Base-by-base conservation (phyloP, 805 yeast genomes). In the Debaryomyces maramus region DNA sequence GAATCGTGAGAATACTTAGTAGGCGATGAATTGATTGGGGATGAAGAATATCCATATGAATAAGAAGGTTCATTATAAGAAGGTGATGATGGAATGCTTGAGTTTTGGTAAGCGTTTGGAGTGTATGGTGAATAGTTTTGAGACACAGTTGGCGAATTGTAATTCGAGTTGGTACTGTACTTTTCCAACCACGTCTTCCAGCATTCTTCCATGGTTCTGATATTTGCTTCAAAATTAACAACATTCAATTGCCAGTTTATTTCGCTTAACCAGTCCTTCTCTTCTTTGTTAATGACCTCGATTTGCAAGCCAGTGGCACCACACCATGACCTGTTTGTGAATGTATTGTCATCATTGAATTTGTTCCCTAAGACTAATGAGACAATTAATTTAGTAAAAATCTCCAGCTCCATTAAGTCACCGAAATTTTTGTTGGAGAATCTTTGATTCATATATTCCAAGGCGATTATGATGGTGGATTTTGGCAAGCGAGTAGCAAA, bases 311-410 rank as follows among this genome's bases (percentile, higher is more conserved):
- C 95, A 4, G 97, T 86, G n/a, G 97, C 98, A 46, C 88, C 89
- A 30, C 88, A 78, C 99, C 99, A 91, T 6, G 97, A 88, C 55
- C 81, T 83, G 67, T 91, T 91, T 45, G 96, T 88, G 59, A 91
- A 91, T 20, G 97, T 91, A 66, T 91, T 89, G 67, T 91, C 99
- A 65, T 91, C 98, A 59, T 90, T 88, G 61, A 88, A 88, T 67
- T 91, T 91, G 70, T 91, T 91, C 34, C 97, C 95, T 45, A 91
- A 70, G 26, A 91, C 78, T 32, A 91, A 72, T 3, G 95, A 75
- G 15, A 85, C 72, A 31, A 83, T 80, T 30, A 88, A 61, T 58
- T 69, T 75, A 56, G 67, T 73, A 67, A 75, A 86, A 55, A 69
- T 53, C 44, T 73, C 67, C 34, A 54, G 53, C 38, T 66, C 65